Evolutionary conservation across 208 protist species (phyloP).

Genomic region (Acanthamoeba rhysodes): DNA sequence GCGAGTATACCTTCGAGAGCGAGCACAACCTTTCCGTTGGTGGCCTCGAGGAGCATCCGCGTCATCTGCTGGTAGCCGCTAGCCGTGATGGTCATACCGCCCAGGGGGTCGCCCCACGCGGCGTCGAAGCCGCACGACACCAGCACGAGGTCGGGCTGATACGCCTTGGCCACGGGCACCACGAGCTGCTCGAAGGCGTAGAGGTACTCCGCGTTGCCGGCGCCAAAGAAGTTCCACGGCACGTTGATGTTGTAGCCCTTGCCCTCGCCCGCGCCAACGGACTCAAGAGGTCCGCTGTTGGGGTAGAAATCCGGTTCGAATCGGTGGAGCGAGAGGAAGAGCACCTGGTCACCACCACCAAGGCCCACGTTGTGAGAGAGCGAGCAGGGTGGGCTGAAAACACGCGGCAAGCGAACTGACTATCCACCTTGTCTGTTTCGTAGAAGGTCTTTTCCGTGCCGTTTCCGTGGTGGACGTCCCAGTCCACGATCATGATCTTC

Average conservation of each 20-base stretch:
- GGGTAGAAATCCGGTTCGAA: conserved; percentile 44
- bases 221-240: conserved; percentile 35
- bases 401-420: no score
- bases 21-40: conserved; percentile 45
- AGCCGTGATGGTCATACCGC: conserved; percentile 68
- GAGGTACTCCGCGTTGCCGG: conserved; percentile 4
- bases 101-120: conserved; percentile 45
- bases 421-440: conserved; percentile 6
- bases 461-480: conserved; percentile 51
- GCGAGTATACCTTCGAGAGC: background rate
- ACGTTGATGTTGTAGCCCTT: conserved; percentile 59
- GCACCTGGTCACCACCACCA: background rate
- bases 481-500: conserved; percentile 42
- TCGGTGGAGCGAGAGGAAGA: conserved; percentile 42
- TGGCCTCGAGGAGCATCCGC: conserved; percentile 36
- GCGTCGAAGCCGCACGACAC: conserved; percentile 63
- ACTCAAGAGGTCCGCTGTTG: conserved; percentile 39
- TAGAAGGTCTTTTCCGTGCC: conserved; percentile 37
- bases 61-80: conserved; percentile 26
- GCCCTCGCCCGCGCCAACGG: background rate
- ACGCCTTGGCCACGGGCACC: conserved; percentile 48
- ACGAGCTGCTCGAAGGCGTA: conserved; percentile 63
- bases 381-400: no score
- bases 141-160: conserved; percentile 26
- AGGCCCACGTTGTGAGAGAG: no score